Base-by-base conservation (phyloP, 768 basidiomycete genomes). In the Calocybe gangraenosa region DNA sequence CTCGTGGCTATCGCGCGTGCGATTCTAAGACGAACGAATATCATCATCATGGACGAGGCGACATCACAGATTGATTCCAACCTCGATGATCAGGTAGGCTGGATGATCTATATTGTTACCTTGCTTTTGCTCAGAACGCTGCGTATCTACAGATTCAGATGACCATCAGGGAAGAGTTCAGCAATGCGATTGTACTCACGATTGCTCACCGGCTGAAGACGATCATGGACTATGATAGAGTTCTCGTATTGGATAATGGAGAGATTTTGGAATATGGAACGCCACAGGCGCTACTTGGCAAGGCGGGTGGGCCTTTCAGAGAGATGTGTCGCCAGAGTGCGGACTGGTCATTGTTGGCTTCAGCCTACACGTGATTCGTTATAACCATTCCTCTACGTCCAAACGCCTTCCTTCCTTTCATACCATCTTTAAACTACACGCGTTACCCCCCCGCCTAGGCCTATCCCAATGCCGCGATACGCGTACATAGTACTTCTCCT, bases 121-220 rank as follows among this genome's bases (percentile, higher is more conserved):
- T 13, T 17, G 46, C 31, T 35, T 28, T 3, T 35, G 4, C 2
- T 21, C 7, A 3, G 20, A 8, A 25, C 43, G 3, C 44, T 21
- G 1, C 32, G 15, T 34, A 33, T 14, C 18, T 4, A 13, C 46
- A 85, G 77, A 84, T 91, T 43, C 87, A 89, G 61, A 66, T 65
- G 30, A 88, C 85, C 0, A 81, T 89, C 25, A 75, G 84, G 21
- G 81, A 85, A 55, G 85, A 88, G 60, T 76, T 92, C 42, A 61
- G 71, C 1, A 74, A 76, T 9, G 77, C 84, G 0, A 83, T 90
- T 15, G 82, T 92, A 15, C 76, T 93, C 30, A 90, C 87, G 7
- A 91, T 92, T 46, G 91, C 91, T 3, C 90, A 91, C 65, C 70
- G 86, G 11, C 67, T 89, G 17, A 80, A 80, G 58, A 89, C 87